These are phyloP conservation scores for Angophora floribunda DNA, from an alignment of 345 rosid genomes.

Conservation along the genomic window DNA sequence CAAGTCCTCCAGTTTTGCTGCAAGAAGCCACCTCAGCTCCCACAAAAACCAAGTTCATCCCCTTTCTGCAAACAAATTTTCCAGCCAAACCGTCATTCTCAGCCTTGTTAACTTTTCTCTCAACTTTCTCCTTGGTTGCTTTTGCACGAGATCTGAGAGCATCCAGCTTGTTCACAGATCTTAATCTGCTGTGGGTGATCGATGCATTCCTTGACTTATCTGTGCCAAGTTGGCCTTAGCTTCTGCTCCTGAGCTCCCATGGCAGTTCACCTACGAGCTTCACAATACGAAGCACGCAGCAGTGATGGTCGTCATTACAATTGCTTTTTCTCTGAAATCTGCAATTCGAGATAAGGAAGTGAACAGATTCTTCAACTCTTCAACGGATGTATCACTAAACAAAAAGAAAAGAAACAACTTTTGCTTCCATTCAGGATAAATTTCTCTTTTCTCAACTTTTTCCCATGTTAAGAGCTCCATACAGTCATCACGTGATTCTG, in stretches of 20 bases:
- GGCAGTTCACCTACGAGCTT: not conserved
- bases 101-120: not conserved
- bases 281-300: not conserved
- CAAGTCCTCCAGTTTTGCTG: slow-evolving; percentile 41
- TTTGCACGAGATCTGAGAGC: not conserved
- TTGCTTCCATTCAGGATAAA: not conserved
- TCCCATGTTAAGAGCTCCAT: not conserved
- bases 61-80: slow-evolving; percentile 1
- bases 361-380: not conserved
- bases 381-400: not conserved
- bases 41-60: slow-evolving; percentile 11
- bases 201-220: not conserved
- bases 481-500: not conserved
- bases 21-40: slow-evolving; percentile 26
- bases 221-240: not conserved
- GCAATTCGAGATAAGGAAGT: not conserved
- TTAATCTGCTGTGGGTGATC: not conserved
- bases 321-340: not conserved
- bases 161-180: slow-evolving; percentile 1
- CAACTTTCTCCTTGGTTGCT: not conserved
- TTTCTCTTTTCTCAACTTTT: not conserved
- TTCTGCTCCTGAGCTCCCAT: not conserved
- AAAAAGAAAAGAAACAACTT: accelerated
- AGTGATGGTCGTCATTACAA: not conserved
- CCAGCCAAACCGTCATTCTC: not conserved